Evolutionary conservation across 2,329 filamentous ascomycete species (phyloP), one percentile per base, ranked within the genome.

Genomic region (Claviceps cyperi): DNA sequence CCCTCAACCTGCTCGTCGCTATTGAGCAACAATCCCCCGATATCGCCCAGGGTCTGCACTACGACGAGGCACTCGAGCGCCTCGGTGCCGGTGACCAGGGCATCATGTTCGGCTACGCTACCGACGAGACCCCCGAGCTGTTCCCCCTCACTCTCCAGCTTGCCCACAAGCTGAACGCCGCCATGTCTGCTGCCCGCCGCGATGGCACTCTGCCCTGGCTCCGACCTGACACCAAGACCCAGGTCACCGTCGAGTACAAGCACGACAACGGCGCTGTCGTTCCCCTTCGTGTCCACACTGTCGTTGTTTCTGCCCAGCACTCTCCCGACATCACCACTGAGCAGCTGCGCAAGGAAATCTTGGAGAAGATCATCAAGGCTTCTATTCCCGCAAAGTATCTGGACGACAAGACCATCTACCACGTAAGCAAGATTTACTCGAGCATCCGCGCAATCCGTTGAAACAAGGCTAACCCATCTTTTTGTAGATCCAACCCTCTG

Each of bases 21-120:
- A 96, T 98, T 71, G 92, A 98, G 83, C 82, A 98, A 76, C 92
- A 98, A 76, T 97, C 91, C 54, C 86, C 91, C 64, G 92, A 98
- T 72, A 98, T 98, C 66, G 92, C 92, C 61, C 92, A 97, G 76
- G 92, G 92, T 79, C 87, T 98, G 51, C 88, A 97, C 79, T 94
- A 94, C 71, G 92, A 98, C 59, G 80, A 96, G 77, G 89, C 88
- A 60, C 84, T 98, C 47, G 92, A 98, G 82, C 84, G 94, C 75
- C 84, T 98, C 58, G 92, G 92, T 72, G 92, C 92, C 56, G 92
- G 92, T 84, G 92, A 98, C 74, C 92, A 98, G 79, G 92, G 92
- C 78, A 96, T 98, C 79, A 98, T 98, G 92, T 98, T 98, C 73
- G 92, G 92, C 64, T 98, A 98, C 80, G 92, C 92, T 70, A 95